Evolutionary conservation across 305 asterid genomes (phyloP).

Genomic region (Striga hermonthica): DNA sequence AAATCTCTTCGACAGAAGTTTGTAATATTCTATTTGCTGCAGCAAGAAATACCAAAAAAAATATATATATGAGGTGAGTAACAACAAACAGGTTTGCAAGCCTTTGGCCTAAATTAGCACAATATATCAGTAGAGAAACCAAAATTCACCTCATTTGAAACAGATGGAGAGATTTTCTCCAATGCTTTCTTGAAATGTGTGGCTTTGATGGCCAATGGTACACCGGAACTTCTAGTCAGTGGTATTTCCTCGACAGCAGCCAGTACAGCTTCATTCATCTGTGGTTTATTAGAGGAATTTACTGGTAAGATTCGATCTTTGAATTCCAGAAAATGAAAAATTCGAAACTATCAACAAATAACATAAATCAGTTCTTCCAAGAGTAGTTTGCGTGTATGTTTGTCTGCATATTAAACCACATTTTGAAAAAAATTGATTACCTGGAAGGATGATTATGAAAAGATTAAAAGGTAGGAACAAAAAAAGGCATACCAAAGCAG

Average conservation of each 20-base stretch:
- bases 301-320: no score
- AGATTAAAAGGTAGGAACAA: not conserved
- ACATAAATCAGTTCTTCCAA: no score
- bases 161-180: conserved; percentile 61
- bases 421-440: no score
- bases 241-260: not conserved
- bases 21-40: conserved; percentile 67
- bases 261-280: no score
- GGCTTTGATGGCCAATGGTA: conserved; percentile 45
- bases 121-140: not conserved
- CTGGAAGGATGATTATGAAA: no score
- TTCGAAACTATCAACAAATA: no score
- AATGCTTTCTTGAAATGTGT: conserved; percentile 60
- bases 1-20: conserved; percentile 42
- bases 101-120: not conserved
- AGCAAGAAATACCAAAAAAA: conserved; percentile 16
- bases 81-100: not conserved
- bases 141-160: conserved; percentile 47
- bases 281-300: no score
- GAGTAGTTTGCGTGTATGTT: no score
- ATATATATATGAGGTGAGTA: not conserved
- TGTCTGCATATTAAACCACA: no score
- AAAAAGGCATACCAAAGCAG: conserved; percentile 48
- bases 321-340: no score
- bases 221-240: conserved; percentile 24